Percentiles rank a stretch among this genome's conserved stretches.
Evolutionary conservation across 163 green algal species (phyloP).

Genomic region (Volvox carteri): DNA sequence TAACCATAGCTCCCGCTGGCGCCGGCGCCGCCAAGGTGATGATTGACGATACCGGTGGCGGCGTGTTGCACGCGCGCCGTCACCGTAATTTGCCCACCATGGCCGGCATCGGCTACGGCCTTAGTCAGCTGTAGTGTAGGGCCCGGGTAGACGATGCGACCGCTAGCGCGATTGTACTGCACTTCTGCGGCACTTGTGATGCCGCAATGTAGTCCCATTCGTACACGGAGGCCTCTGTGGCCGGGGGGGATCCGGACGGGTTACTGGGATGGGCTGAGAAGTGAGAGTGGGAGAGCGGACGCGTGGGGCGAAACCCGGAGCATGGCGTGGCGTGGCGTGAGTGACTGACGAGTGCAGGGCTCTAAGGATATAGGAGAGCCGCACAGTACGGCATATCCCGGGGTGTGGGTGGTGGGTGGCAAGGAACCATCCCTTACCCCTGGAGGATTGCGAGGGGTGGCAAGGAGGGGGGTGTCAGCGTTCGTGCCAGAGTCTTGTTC

Average conservation of each 20-base stretch:
- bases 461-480: too few relatives aligned
- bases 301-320: too few relatives aligned
- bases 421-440: too few relatives aligned
- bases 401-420: too few relatives aligned
- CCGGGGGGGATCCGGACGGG: too few relatives aligned
- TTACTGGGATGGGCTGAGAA: too few relatives aligned
- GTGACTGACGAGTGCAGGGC: too few relatives aligned
- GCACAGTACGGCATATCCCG: too few relatives aligned
- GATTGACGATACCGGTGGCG: neutral
- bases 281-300: neutral
- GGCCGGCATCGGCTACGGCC: neutral
- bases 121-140: neutral
- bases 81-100: constrained; percentile 2
- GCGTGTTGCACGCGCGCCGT: neutral
- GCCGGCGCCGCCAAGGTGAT: neutral
- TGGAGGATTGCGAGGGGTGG: too few relatives aligned
- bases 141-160: constrained; percentile 13
- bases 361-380: too few relatives aligned
- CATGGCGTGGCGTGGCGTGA: too few relatives aligned
- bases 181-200: neutral
- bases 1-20: neutral
- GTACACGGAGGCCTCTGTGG: constrained; percentile 28
- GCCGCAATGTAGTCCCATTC: constrained; percentile 19
- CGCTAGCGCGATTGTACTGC: constrained; percentile 15
- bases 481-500: too few relatives aligned